Evolutionary conservation across 257 asterid genomes (phyloP), one percentile per base, ranked within the genome.

Genomic region (Plectranthus barbatus): DNA sequence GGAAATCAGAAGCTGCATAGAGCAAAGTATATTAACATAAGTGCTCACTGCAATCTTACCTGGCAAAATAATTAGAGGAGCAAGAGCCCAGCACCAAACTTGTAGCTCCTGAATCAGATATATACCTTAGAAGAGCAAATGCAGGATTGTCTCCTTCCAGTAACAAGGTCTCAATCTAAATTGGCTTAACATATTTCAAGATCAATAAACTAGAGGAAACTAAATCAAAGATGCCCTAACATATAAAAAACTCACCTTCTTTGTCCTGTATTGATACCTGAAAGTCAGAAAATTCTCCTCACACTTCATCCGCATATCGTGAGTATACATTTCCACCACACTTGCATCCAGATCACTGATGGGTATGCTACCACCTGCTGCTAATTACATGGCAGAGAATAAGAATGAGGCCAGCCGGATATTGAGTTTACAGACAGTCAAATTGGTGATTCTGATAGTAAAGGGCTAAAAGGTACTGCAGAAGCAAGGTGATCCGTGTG

Each of bases 61-160:
- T 85, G 14, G 77, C 31, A 72, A 77, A 81, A 66, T 76, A 68
- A 56, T 44, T 73, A 33, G 84, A 73, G 59, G 95, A 68, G 79
- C 79, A 75, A 45, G 97, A 88, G 33, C 96, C 98, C 65, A 91
- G 67, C 73, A 88, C 90, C 72, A 91, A 77, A 67, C 79, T 58
- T 45, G 76, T 77, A 17, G 72, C 72, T 51, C 80, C 80, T 49
- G 87, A 78, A 40, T 81, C 84, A 58, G 84, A 62, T 52, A 84
- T 67, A 68, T 75, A 88, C 72, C 77, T 80, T 23, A 91, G 73
- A 54, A 91, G 90, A 15, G 74, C 79, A 4, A 67, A 70, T 9
- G 96, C 94, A 42, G 94, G 92, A 76, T 73, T 76, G 71, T 81
- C 86, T 71, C 96, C 96, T 76, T 91, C 96, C 56, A 91, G 68